phyloP scores from a whole-genome alignment of 371 early-diverging fungal genomes.

The Mucor plumbeus region DNA sequence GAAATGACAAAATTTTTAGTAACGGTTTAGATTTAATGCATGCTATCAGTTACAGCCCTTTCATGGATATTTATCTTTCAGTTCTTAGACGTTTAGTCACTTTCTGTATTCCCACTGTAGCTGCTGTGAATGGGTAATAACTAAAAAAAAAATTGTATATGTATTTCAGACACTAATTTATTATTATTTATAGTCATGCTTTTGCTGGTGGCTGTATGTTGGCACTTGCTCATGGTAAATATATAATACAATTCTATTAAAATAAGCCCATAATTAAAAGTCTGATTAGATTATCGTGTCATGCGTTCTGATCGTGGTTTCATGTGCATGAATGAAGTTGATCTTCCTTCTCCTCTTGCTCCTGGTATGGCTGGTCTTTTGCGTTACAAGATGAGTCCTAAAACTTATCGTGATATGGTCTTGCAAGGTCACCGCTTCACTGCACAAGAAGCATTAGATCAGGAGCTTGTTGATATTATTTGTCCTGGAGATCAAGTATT shows the following conservation, averaged over 20 bases:
- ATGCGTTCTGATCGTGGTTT: conserved; percentile 84
- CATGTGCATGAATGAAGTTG: conserved; percentile 84
- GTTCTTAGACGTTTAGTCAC: conserved; percentile 63
- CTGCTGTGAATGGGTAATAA: conserved; percentile 74
- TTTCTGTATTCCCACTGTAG: conserved; percentile 82
- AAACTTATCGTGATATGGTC: conserved; percentile 66
- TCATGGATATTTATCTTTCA: conserved; percentile 54
- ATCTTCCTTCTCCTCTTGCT: conserved; percentile 70
- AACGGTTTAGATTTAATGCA: conserved; percentile 77
- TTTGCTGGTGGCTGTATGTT: conserved; percentile 88
- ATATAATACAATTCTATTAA: background rate
- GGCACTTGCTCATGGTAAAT: conserved; percentile 73
- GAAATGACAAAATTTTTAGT: conserved; percentile 74
- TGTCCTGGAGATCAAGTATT: conserved; percentile 53
- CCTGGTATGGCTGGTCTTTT: conserved; percentile 80
- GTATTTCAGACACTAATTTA: background rate
- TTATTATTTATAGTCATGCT: conserved; percentile 61
- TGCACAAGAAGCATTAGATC: conserved; percentile 66
- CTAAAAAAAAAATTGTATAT: background rate
- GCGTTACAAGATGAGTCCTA: conserved; percentile 62
- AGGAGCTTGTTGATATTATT: conserved; percentile 67
- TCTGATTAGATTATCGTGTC: conserved; percentile 69
- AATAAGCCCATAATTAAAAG: too few relatives aligned
- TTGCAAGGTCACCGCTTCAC: conserved; percentile 71
- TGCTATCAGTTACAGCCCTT: conserved; percentile 47